Conservation (phyloP, 164 flowering plant species). For the Umbilicus rupestris region DNA sequence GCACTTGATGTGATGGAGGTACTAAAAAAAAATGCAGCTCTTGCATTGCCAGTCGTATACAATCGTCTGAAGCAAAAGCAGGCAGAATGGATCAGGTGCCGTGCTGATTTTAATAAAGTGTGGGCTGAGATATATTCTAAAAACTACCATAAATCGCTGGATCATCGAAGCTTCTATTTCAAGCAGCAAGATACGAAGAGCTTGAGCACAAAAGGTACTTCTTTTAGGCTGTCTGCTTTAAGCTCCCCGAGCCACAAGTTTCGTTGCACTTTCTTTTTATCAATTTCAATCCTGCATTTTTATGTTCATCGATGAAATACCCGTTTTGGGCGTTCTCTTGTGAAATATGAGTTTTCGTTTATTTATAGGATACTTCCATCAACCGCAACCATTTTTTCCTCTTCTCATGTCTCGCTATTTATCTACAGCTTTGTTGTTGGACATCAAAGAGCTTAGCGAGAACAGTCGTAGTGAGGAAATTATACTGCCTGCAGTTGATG, state of each 20-base stretch:
- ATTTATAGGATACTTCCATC: background rate
- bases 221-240: background rate
- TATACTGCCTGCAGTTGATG: conserved; percentile 62
- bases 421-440: conserved; percentile 58
- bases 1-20: conserved; percentile 94
- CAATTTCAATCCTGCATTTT: background rate
- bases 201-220: conserved; percentile 81
- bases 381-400: background rate
- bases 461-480: conserved; percentile 68
- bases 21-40: conserved; percentile 60
- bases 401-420: background rate
- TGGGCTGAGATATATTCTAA: conserved; percentile 90
- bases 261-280: background rate
- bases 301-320: background rate
- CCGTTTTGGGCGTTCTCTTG: background rate
- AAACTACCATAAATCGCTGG: conserved; percentile 90
- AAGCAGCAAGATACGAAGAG: conserved; percentile 97
- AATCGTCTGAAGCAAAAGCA: conserved; percentile 92
- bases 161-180: conserved; percentile 94
- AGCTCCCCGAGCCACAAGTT: background rate
- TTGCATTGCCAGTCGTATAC: conserved; percentile 77
- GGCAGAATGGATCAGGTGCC: conserved; percentile 89
- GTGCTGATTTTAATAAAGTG: conserved; percentile 80
- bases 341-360: background rate
- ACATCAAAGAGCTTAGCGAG: conserved; percentile 81